Base-by-base conservation (phyloP, 257 asterid species). In the Lithospermum erythrorhizon region DNA sequence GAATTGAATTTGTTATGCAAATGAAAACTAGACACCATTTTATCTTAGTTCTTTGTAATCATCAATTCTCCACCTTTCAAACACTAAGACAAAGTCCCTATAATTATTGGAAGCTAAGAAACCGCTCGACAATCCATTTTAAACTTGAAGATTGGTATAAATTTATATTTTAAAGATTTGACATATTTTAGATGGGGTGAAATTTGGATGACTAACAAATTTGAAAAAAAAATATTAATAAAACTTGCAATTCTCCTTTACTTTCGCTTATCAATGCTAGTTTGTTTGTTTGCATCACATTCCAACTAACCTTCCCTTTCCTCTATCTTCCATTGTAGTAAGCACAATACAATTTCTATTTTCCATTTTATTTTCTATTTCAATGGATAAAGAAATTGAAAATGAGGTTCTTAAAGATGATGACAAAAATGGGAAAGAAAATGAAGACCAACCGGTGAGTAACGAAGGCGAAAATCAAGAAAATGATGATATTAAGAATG, bases 381-480 rank as follows among this genome's bases (percentile, higher is more conserved):
- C 60, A 48, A 83, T 83, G 87, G 94, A 82, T 67, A 35, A 74
- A 9, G 88, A 79, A 6, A 76, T 70, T 47, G 95, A 75, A 54
- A 78, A 76, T 68, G 68, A 76, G 3, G 23, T 23, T 54, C 58
- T n/a, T 54, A 21, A 54, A 61, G 62, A 59, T 32, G 35, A 16
- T 54, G 49, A 9, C 53, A 63, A 59, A 23, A 22, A 22, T 9
- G 67, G 62, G 13, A 17, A 11, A 58, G 58, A 68, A 16, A 18
- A 11, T 58, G 58, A 47, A 56, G 49, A 27, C 6, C 32, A 27
- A 27, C 32, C 32, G 6, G 0, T 0, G 6, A 27, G 4, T 27
- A 7, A 18, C 16, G 71, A 53, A 18, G 75, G 1, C 2, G 62
- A 32, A 2, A 65, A 63, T 20, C 54, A 66, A 41, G 58, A 21